A percentile compares a stretch with the other conserved stretches of the same genome.
Evolutionary conservation across 345 rosid species (phyloP).

Genomic region (Hibiscus trionum): DNA sequence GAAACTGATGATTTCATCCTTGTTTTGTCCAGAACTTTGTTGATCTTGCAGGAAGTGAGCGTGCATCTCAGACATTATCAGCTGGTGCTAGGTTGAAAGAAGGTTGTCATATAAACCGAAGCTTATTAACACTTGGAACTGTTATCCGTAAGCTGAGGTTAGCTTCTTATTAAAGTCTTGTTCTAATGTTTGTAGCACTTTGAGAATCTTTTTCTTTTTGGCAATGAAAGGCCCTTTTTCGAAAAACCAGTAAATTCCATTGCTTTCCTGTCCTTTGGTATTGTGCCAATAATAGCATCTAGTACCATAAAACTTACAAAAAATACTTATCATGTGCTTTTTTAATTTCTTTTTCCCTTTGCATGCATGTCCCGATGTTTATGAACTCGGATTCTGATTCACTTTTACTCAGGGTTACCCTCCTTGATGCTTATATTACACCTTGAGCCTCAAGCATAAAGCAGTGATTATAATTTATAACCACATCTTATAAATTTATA

Average conservation of each 20-base stretch:
- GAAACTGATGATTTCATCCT: not conserved
- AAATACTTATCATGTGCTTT: not conserved
- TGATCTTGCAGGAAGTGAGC: not conserved
- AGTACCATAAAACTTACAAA: not conserved
- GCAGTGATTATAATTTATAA: not conserved
- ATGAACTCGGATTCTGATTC: not conserved
- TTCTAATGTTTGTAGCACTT: not conserved
- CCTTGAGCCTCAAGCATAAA: not conserved
- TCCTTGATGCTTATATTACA: not conserved
- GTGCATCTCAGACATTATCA: not conserved
- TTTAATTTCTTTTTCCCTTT: not conserved
- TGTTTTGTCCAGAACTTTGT: not conserved
- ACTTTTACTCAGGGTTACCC: not conserved
- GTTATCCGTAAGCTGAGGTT: not conserved
- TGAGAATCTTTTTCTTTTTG: not conserved
- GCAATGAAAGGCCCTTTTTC: not conserved
- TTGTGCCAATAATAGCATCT: not conserved
- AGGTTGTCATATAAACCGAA: not conserved
- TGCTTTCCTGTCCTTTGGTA: not conserved
- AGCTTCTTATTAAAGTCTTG: not conserved
- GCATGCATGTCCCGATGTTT: not conserved
- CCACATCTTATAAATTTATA: not conserved
- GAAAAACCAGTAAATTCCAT: not conserved
- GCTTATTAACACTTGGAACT: not conserved
- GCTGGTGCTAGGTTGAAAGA: not conserved